Conservation (phyloP, 2,329 filamentous ascomycete genomes). For the Diplodia intermedia region DNA sequence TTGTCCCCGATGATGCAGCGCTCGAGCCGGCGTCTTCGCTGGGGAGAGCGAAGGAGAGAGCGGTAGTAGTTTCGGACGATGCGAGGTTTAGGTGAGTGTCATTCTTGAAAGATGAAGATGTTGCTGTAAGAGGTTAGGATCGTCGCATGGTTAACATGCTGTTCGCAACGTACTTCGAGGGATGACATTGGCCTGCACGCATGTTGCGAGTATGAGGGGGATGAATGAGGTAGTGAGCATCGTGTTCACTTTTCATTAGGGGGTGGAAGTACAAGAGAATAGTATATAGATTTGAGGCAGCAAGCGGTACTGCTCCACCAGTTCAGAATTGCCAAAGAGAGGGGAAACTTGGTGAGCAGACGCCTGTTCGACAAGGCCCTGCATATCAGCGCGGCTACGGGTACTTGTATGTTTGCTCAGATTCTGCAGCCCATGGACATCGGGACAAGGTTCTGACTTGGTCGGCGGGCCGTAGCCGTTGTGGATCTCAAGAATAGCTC, state of each 20-base stretch:
- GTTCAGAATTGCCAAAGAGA: not conserved
- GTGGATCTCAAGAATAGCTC: conserved; percentile 24
- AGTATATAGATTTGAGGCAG: not conserved
- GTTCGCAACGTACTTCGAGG: not conserved
- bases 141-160: not conserved
- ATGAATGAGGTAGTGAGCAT: not conserved
- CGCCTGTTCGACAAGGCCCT: not conserved
- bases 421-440: not conserved
- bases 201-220: not conserved
- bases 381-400: not conserved
- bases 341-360: not conserved
- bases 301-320: not conserved
- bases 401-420: conserved; percentile 18
- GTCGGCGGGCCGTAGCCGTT: conserved; percentile 8
- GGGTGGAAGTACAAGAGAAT: not conserved
- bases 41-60: not conserved
- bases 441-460: not conserved
- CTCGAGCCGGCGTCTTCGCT: not conserved
- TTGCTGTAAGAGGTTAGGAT: not conserved
- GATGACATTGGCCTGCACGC: not conserved
- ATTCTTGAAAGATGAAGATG: not conserved
- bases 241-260: not conserved
- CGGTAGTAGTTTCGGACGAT: not conserved
- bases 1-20: not conserved
- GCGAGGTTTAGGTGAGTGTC: not conserved